These are phyloP conservation scores for Xylariales sp. DNA, from an alignment of 2,329 filamentous ascomycete genomes.

Conservation along the genomic window DNA sequence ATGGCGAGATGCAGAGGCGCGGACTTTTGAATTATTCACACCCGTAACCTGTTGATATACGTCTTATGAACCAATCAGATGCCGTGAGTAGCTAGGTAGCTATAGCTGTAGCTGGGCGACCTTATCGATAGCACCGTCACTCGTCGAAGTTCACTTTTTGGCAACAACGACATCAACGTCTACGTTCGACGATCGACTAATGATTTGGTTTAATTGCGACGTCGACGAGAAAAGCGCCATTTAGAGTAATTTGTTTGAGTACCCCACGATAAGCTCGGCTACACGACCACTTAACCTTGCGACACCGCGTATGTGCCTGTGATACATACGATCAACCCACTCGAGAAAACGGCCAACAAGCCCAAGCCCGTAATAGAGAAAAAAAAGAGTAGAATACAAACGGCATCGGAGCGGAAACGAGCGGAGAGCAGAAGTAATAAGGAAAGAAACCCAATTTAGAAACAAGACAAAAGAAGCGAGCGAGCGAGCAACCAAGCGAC, in stretches of 20 bases:
- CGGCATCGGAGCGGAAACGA: neutral
- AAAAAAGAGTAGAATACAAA: neutral
- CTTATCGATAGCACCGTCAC: conserved; percentile 6
- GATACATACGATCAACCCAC: neutral
- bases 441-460: no score
- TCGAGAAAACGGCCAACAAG: neutral
- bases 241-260: neutral
- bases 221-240: neutral
- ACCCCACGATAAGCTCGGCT: neutral
- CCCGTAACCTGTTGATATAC: no score
- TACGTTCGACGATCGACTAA: neutral
- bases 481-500: neutral
- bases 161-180: neutral
- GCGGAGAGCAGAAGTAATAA: neutral
- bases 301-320: neutral
- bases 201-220: neutral
- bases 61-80: no score
- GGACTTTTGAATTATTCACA: no score
- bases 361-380: neutral
- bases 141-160: neutral
- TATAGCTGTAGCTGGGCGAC: neutral
- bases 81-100: no score
- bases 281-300: no score
- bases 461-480: no score
- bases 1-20: no score